phyloP scores from a whole-genome alignment of 148 eudicot genomes.

The Selenicereus undatus region DNA sequence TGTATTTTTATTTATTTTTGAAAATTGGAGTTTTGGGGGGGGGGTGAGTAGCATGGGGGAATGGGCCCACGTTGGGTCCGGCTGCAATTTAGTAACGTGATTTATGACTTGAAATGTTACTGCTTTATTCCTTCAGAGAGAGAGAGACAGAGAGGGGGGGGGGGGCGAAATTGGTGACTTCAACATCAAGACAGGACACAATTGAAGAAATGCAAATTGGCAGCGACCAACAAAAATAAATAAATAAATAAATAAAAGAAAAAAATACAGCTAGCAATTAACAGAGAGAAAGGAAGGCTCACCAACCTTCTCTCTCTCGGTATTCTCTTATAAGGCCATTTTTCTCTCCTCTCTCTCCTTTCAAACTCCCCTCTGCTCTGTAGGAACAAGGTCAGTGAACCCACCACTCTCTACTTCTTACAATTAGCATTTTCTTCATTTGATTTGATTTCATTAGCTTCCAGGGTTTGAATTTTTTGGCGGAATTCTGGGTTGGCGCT shows the following conservation, averaged over 20 bases:
- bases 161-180: background rate
- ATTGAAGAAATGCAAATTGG: background rate
- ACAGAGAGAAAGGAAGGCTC: conserved; percentile 1
- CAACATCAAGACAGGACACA: conserved; percentile 8
- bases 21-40: background rate
- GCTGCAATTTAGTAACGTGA: conserved; percentile 1
- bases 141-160: background rate
- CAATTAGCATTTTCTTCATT: background rate
- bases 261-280: background rate
- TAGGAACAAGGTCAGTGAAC: too few species aligned
- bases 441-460: background rate
- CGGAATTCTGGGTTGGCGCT: conserved; percentile 15
- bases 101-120: background rate
- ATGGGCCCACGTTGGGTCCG: background rate
- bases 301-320: background rate
- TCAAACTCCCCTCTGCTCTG: background rate
- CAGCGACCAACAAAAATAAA: too few species aligned
- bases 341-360: conserved; percentile 16
- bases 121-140: background rate
- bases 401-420: background rate
- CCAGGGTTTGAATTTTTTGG: background rate
- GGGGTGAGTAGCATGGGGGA: background rate
- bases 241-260: too few species aligned
- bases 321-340: background rate
- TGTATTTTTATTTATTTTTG: background rate